phyloP scores from a whole-genome alignment of 148 eudicot species.

The Camellia granthamiana region DNA sequence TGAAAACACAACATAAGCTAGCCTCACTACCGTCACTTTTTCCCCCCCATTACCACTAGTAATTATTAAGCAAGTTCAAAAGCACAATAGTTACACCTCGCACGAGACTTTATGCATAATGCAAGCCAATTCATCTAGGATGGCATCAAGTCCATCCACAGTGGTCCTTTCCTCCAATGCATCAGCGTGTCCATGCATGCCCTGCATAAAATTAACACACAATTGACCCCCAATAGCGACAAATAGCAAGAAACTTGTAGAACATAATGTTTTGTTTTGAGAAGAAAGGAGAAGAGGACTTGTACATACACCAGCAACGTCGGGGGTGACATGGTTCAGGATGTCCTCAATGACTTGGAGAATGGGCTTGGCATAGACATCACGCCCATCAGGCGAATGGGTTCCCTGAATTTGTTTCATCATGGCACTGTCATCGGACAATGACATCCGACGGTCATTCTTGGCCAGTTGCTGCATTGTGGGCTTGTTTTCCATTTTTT shows the following conservation, averaged over 20 bases:
- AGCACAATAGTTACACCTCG: conserved; percentile 47
- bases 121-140: conserved; percentile 61
- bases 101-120: conserved; percentile 68
- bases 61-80: not conserved
- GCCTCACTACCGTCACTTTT: not conserved
- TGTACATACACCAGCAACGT: conserved; percentile 41
- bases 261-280: not conserved
- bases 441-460: conserved; percentile 59
- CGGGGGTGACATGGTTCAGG: conserved; percentile 45
- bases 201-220: conserved; percentile 39
- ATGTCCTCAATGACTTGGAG: conserved; percentile 58
- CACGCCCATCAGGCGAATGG: conserved; percentile 71
- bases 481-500: conserved; percentile 32
- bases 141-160: conserved; percentile 41
- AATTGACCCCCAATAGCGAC: not conserved
- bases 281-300: not conserved
- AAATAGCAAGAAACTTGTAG: not conserved
- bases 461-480: conserved; percentile 39
- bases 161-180: conserved; percentile 40
- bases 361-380: conserved; percentile 63
- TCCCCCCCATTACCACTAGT: not conserved
- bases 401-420: conserved; percentile 68
- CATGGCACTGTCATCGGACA: conserved; percentile 77
- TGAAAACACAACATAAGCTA: not conserved
- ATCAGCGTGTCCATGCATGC: conserved; percentile 26